phyloP scores from a whole-genome alignment of 2,329 filamentous ascomycete genomes.

The Raffaelea albimanens region DNA sequence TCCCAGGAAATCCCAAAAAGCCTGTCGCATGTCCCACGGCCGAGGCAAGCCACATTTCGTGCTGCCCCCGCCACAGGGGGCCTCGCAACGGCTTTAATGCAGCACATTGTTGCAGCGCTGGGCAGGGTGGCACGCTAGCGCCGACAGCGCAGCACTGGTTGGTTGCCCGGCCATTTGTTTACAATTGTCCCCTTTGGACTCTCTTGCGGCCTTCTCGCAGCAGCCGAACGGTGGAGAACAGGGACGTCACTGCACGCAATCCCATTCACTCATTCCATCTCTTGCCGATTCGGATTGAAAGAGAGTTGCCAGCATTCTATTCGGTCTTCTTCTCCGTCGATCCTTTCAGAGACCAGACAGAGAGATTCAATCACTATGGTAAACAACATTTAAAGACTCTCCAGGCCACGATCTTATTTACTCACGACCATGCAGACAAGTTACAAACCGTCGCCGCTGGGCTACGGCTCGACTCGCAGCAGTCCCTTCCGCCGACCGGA shows the following conservation, averaged over 20 bases:
- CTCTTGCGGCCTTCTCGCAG: neutral
- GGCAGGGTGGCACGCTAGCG: too few relatives aligned
- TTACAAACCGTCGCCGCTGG: slow-evolving; percentile 64
- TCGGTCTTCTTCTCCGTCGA: too few relatives aligned
- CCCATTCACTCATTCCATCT: too few relatives aligned
- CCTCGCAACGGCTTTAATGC: too few relatives aligned
- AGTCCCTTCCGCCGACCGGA: slow-evolving; percentile 56
- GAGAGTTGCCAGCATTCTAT: too few relatives aligned
- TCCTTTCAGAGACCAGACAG: too few relatives aligned
- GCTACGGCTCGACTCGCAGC: slow-evolving; percentile 59
- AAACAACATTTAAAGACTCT: neutral
- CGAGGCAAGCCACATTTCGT: too few relatives aligned
- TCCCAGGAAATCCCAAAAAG: neutral
- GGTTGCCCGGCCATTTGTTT: slow-evolving; percentile 12
- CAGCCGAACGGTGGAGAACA: too few relatives aligned
- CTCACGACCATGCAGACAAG: slow-evolving; percentile 31
- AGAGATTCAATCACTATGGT: neutral
- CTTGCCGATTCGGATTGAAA: too few relatives aligned
- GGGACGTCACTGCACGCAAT: too few relatives aligned
- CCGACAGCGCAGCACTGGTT: neutral
- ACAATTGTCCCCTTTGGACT: slow-evolving; percentile 2
- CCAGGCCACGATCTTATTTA: neutral
- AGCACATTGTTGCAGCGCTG: too few relatives aligned
- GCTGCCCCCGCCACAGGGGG: neutral
- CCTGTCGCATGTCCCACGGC: too few relatives aligned